phyloP scores from a whole-genome alignment of 1,139 yeast genomes.

The Pichia sp. region DNA sequence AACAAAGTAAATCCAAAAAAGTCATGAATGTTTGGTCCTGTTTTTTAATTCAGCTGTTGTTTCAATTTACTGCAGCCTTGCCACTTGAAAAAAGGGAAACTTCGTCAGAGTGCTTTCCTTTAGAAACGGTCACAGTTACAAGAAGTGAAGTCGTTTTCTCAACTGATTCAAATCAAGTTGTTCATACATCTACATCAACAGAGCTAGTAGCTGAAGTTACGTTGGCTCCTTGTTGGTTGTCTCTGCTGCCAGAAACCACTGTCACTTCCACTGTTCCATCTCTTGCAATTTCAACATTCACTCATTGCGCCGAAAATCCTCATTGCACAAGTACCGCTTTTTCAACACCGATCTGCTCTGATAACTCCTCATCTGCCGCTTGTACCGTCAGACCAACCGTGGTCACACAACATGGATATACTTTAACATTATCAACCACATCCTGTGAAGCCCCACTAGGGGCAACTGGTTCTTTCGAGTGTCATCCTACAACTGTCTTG shows the following conservation, averaged over 20 bases:
- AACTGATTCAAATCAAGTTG: too few relatives aligned
- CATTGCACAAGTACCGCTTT: conserved; percentile 12
- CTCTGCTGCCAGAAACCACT: neutral
- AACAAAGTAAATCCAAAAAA: too few relatives aligned
- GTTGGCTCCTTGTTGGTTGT: too few relatives aligned
- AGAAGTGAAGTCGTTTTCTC: too few relatives aligned
- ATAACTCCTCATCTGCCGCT: conserved; percentile 6
- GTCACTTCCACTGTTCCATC: conserved; percentile 7
- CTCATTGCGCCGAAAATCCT: conserved; percentile 12
- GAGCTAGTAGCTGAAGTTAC: too few relatives aligned
- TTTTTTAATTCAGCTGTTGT: too few relatives aligned
- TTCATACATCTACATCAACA: too few relatives aligned
- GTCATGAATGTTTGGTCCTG: too few relatives aligned
- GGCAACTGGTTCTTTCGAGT: conserved; percentile 14
- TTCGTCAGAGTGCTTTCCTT: too few relatives aligned
- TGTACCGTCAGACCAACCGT: conserved; percentile 9
- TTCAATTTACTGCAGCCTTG: too few relatives aligned
- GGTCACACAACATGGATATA: conserved; percentile 4
- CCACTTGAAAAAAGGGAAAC: too few relatives aligned
- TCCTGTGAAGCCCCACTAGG: conserved; percentile 11
- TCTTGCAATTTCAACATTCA: conserved; percentile 3
- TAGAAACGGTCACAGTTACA: too few relatives aligned
- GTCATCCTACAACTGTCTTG: conserved; percentile 10
- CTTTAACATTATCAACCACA: conserved; percentile 10
- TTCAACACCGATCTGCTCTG: conserved; percentile 10